These are phyloP conservation scores for Lagerstroemia speciosa DNA, from an alignment of 345 rosid species.

Conservation along the genomic window DNA sequence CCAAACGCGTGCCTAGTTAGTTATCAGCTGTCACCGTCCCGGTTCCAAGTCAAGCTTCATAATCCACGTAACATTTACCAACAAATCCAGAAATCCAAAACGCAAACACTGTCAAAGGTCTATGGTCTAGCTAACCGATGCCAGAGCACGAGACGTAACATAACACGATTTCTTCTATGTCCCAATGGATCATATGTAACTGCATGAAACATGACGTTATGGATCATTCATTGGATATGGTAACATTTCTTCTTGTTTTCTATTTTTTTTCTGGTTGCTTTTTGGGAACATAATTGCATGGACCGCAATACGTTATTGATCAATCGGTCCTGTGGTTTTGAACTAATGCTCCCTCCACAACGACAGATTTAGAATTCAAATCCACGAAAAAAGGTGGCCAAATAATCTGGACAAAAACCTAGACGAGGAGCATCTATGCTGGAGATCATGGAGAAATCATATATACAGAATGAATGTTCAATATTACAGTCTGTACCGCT, in stretches of 20 bases:
- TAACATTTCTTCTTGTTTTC: not conserved
- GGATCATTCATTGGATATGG: no score
- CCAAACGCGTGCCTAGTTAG: not conserved
- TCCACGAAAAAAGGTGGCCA: not conserved
- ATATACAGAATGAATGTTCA: no score
- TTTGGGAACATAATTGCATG: not conserved
- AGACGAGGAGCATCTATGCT: slow-evolving; percentile 3
- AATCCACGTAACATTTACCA: not conserved
- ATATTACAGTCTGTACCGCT: no score
- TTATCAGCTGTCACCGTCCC: not conserved
- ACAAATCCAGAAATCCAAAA: not conserved
- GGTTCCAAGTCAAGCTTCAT: not conserved
- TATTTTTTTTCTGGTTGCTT: not conserved
- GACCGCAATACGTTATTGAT: no score
- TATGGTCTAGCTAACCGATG: no score
- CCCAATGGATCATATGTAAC: no score
- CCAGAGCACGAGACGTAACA: no score
- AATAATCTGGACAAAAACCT: not conserved
- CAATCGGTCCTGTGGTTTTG: not conserved
- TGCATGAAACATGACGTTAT: no score
- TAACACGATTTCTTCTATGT: no score
- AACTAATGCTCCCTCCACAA: not conserved
- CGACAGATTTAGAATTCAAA: not conserved
- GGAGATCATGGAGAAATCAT: not conserved
- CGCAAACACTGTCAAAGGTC: not conserved